Base-by-base conservation (phyloP, 2,329 filamentous ascomycete species). In the Cercospora janseana region DNA sequence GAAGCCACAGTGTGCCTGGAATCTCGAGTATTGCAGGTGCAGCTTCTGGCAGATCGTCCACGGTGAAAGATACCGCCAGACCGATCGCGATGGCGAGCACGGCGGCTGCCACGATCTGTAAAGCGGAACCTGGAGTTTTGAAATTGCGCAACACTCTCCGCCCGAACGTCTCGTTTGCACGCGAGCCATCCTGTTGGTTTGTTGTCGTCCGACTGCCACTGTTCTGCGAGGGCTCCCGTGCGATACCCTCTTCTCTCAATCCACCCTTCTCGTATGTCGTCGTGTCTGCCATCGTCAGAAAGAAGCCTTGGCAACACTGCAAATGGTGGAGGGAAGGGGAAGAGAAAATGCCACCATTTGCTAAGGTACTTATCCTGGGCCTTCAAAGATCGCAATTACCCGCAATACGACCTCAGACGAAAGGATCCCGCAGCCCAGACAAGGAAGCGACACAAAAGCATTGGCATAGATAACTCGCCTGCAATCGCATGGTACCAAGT, bases 101-200 rank as follows among this genome's bases (percentile, higher is more conserved):
- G 9, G 77, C 77, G 1, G 75, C 74, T 23, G 67, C 60, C 57
- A 79, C 70, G 54, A 79, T 79, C 57, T 79, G 77, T 35, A 72
- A 59, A 20, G 75, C 74, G 1, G 73, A 75, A 4, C 74, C 76
- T 1, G 71, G 70, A 45, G 69, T 64, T 43, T 69, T 69, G 42
- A 74, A 56, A 3, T 64, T 61, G 52, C 72, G 59, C 66, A 69
- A 70, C 59, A 61, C 60, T 9, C 60, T 64, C 52, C 61, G 59
- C 52, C 42, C 41, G 8, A 51, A 32, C n/a, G 31, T 41, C 15
- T 41, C 40, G 16, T 55, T 54, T n/a, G 31, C 43, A 8, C 26
- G 24, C 38, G 34, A 32, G 5, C 21, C 21, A 13, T 51, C 42
- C 15, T 29, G 24, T 21, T 49, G 37, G 29, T 34, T 20, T 26